Evolutionary conservation across 2,329 filamentous ascomycete genomes (phyloP).

Genomic region (Exophiala spinifera): DNA sequence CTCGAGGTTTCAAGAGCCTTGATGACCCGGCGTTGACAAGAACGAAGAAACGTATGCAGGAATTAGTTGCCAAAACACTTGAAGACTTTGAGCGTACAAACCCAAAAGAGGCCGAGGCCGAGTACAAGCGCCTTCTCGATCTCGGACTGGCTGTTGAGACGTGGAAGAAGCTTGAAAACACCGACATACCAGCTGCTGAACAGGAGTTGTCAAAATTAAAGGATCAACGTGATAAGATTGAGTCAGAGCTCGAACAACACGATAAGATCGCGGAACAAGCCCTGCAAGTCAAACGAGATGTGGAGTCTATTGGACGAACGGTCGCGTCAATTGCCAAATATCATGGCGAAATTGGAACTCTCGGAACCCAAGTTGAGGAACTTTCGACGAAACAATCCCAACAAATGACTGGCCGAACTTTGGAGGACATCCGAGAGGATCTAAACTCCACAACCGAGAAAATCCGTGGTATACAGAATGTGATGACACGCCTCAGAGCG

Average conservation of each 20-base stretch:
- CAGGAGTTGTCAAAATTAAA: conserved; percentile 62
- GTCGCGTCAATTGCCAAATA: conserved; percentile 73
- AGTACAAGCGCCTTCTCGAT: conserved; percentile 60
- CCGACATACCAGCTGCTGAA: conserved; percentile 68
- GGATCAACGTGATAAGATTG: conserved; percentile 57
- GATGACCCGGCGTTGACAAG: conserved; percentile 58
- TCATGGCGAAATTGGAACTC: conserved; percentile 66
- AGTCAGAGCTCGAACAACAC: conserved; percentile 62
- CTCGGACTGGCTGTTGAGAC: conserved; percentile 69
- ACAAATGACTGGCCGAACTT: conserved; percentile 61
- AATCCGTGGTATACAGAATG: conserved; percentile 60
- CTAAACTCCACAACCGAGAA: conserved; percentile 66
- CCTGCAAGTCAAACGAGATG: conserved; percentile 65
- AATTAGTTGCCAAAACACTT: conserved; percentile 51
- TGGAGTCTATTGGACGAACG: conserved; percentile 73
- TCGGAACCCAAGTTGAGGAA: conserved; percentile 70
- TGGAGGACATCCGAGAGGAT: conserved; percentile 80
- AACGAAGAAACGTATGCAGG: conserved; percentile 64
- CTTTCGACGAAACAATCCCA: conserved; percentile 73
- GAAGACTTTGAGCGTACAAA: conserved; percentile 51
- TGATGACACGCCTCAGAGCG: conserved; percentile 61
- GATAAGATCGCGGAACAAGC: conserved; percentile 63
- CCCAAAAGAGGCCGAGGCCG: conserved; percentile 60
- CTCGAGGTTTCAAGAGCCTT: conserved; percentile 59
- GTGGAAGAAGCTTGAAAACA: conserved; percentile 63